A percentile compares a stretch with the other conserved stretches of the same genome.
Evolutionary conservation across 1,284 basidiomycete genomes (phyloP).

Genomic region (Ceratobasidium papillatum): DNA sequence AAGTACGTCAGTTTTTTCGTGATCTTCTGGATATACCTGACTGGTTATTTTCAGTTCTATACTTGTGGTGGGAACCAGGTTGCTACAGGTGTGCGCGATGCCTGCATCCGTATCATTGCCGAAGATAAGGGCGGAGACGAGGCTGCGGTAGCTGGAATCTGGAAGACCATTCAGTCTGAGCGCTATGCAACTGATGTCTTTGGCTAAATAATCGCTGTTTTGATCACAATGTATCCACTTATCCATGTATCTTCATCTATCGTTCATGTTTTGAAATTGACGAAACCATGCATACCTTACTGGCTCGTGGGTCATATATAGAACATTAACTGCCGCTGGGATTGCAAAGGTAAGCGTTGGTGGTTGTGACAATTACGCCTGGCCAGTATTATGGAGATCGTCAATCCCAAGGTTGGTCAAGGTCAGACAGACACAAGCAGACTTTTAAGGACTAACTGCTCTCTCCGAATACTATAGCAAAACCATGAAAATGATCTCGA

Average conservation of each 20-base stretch:
- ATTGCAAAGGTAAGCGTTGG: too few relatives aligned
- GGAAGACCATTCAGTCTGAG: conserved; percentile 24
- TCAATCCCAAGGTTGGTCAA: too few relatives aligned
- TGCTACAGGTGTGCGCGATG: conserved; percentile 15
- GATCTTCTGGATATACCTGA: not conserved
- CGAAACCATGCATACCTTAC: too few relatives aligned
- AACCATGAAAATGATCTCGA: too few relatives aligned
- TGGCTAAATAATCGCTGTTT: conserved; percentile 5
- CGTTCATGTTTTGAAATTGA: too few relatives aligned
- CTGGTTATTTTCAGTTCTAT: conserved; percentile 5
- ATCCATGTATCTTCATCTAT: not conserved
- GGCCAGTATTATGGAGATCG: too few relatives aligned
- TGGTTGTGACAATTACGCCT: too few relatives aligned
- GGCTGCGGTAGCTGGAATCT: conserved; percentile 10
- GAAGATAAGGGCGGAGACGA: conserved; percentile 5
- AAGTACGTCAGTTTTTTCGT: conserved; percentile 29
- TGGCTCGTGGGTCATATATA: too few relatives aligned
- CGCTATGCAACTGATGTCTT: conserved; percentile 40
- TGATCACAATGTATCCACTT: not conserved
- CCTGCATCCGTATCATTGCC: conserved; percentile 31
- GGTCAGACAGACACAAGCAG: too few relatives aligned
- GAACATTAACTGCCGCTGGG: too few relatives aligned
- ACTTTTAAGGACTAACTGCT: too few relatives aligned
- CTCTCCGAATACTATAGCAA: too few relatives aligned
- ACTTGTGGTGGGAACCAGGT: conserved; percentile 33